Conservation (phyloP, 2,329 filamentous ascomycete genomes). For the Stagonosporopsis cucurbitacearum region DNA sequence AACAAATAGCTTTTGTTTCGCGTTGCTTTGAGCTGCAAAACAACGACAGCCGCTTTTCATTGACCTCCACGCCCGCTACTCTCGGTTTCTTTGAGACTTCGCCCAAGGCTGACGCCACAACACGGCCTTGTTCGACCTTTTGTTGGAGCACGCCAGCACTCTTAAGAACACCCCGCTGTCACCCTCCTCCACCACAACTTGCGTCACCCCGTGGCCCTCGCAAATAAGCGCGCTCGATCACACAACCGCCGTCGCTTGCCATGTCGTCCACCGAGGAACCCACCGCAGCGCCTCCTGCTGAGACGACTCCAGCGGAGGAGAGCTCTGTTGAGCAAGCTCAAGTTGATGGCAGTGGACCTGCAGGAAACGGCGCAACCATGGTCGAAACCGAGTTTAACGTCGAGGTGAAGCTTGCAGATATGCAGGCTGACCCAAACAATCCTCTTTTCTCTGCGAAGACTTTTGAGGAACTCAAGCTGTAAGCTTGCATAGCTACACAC, state of each 20-base stretch:
- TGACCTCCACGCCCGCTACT: constrained; percentile 5
- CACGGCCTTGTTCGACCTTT: background rate
- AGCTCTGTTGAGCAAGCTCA: constrained; percentile 39
- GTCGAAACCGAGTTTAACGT: constrained; percentile 84
- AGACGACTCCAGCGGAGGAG: constrained; percentile 10
- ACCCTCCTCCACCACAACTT: constrained; percentile 3
- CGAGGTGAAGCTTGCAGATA: constrained; percentile 87
- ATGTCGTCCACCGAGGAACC: constrained; percentile 28
- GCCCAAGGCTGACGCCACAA: background rate
- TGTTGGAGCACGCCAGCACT: constrained; percentile 1
- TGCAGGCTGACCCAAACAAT: constrained; percentile 84
- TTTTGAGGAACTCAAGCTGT: constrained; percentile 89
- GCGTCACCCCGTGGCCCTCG: constrained; percentile 17
- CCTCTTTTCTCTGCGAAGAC: constrained; percentile 84
- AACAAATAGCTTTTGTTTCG: constrained; percentile 21
- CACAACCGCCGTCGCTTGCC: background rate
- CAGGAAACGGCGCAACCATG: constrained; percentile 52
- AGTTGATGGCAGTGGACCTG: constrained; percentile 56
- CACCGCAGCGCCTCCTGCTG: constrained; percentile 12
- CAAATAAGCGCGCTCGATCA: constrained; percentile 2
- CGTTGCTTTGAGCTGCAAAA: constrained; percentile 20
- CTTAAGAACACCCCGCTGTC: constrained; percentile 5
- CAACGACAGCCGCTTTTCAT: constrained; percentile 10
- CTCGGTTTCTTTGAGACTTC: background rate
- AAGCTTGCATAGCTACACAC: constrained; percentile 23